A percentile compares a stretch with the other conserved stretches of the same genome.
Conservation (phyloP, 2,329 filamentous ascomycete species). For the Aureobasidium sp. region DNA sequence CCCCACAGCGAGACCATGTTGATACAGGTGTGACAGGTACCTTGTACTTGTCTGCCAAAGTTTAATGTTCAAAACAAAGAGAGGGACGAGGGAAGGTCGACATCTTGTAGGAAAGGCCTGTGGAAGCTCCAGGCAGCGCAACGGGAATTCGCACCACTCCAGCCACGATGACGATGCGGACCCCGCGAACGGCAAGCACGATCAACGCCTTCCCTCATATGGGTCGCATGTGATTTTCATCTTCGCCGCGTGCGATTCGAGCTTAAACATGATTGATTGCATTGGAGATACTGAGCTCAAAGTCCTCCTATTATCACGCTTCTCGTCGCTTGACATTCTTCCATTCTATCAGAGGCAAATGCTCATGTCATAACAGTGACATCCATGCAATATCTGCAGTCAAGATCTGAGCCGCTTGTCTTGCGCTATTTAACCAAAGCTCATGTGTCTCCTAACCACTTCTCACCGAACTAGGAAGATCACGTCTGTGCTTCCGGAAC, state of each 20-base stretch:
- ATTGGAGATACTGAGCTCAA: neutral
- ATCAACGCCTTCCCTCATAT: neutral
- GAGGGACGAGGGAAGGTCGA: conserved; percentile 9
- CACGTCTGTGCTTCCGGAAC: neutral
- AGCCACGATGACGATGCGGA: conserved; percentile 2
- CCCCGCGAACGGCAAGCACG: neutral
- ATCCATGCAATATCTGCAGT: neutral
- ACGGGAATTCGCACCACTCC: neutral
- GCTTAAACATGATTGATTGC: neutral
- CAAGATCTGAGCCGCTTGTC: neutral
- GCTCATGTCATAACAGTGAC: neutral
- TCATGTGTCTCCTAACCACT: neutral
- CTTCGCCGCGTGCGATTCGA: neutral
- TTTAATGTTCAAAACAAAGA: neutral
- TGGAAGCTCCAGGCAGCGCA: conserved; percentile 8
- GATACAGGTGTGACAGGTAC: conserved; percentile 10
- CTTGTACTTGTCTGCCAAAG: conserved; percentile 8
- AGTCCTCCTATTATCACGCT: neutral
- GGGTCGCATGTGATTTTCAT: neutral
- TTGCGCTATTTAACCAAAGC: neutral
- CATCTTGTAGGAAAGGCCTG: conserved; percentile 8
- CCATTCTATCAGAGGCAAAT: neutral
- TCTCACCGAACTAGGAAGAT: neutral
- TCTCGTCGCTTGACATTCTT: neutral
- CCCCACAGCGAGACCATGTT: conserved; percentile 51